These are phyloP conservation scores for Colletotrichum sp. DNA, from an alignment of 2,329 filamentous ascomycete genomes.

Conservation along the genomic window DNA sequence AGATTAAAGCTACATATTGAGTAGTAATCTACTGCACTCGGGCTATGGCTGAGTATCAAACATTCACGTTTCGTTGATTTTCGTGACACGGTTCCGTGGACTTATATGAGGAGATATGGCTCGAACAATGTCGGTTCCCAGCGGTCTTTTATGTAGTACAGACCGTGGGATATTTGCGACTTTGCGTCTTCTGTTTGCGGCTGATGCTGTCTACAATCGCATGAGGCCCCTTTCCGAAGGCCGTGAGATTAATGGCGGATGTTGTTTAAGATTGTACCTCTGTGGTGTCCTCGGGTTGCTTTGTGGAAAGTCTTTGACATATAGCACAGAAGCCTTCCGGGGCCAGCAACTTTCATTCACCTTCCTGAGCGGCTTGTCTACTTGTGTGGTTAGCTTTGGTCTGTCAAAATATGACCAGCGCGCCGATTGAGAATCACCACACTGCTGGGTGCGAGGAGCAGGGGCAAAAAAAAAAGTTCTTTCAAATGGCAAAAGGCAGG, in stretches of 20 bases:
- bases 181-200: not conserved
- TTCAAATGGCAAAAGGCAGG: not conserved
- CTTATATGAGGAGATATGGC: accelerated
- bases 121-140: not conserved
- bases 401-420: not conserved
- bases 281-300: not conserved
- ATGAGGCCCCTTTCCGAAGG: not conserved
- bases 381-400: not conserved
- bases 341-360: not conserved
- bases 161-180: not conserved
- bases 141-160: not conserved
- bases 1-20: slow-evolving; percentile 16
- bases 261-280: not conserved
- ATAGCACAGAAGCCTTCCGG: accelerated
- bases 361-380: not conserved
- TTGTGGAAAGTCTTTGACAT: not conserved
- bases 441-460: not conserved
- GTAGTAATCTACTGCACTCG: not conserved
- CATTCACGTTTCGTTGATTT: not conserved
- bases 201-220: accelerated
- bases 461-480: not conserved
- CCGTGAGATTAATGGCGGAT: not conserved
- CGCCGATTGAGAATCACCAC: not conserved
- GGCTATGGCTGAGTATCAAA: not conserved
- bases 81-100: not conserved